A percentile compares a stretch with the other conserved stretches of the same genome.
These are phyloP conservation scores for Bryopsis sp. DNA, from an alignment of 139 green algal species.

Conservation along the genomic window DNA sequence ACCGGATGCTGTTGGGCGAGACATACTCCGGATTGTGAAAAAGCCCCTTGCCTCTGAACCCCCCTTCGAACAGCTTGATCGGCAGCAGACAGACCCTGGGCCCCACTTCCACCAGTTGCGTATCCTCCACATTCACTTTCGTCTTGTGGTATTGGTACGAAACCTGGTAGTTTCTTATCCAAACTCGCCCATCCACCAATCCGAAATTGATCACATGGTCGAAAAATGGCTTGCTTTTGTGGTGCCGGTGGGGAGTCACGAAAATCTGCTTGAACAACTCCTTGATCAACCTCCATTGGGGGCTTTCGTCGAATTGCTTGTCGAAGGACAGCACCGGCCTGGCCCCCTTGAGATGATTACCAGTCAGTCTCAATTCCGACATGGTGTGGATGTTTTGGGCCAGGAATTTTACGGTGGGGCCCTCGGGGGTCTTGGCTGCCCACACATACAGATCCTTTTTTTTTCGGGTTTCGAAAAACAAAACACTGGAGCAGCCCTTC, in stretches of 20 bases:
- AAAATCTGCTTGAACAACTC: slow-evolving; percentile 88
- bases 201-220: slow-evolving; percentile 91
- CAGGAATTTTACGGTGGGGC: slow-evolving; percentile 93
- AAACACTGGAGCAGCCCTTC: slow-evolving; percentile 40
- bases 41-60: slow-evolving; percentile 67
- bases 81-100: slow-evolving; percentile 83
- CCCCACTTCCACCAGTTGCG: slow-evolving; percentile 74
- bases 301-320: slow-evolving; percentile 73
- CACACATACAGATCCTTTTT: slow-evolving; percentile 95
- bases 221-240: slow-evolving; percentile 94
- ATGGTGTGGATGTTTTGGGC: slow-evolving; percentile 95
- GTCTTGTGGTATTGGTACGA: slow-evolving; percentile 51
- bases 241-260: slow-evolving; percentile 73
- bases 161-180: slow-evolving; percentile 98
- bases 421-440: slow-evolving; percentile 78
- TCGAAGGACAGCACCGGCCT: slow-evolving; percentile 72
- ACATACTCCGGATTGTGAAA: slow-evolving; percentile 79
- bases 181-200: slow-evolving; percentile 76
- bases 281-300: slow-evolving; percentile 85
- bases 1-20: slow-evolving; percentile 62
- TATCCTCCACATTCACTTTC: slow-evolving; percentile 36
- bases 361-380: slow-evolving; percentile 91
- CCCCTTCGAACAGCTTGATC: slow-evolving; percentile 55
- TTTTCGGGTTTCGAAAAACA: slow-evolving; percentile 62
- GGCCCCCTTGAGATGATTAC: slow-evolving; percentile 95